Evolutionary conservation across 2,329 filamentous ascomycete species (phyloP).

Genomic region (Fusarium keratoplasticum): DNA sequence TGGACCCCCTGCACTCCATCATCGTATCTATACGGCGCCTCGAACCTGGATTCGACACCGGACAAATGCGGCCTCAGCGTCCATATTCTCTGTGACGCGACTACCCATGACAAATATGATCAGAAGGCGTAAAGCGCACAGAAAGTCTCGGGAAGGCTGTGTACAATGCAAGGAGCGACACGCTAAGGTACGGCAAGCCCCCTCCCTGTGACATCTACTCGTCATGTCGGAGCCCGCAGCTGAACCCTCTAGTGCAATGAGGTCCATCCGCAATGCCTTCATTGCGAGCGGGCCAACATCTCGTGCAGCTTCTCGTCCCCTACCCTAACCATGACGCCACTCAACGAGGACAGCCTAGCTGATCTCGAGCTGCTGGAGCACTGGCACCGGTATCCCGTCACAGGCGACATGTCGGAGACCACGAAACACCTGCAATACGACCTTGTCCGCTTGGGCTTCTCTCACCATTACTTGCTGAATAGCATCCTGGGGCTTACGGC

Average conservation of each 20-base stretch:
- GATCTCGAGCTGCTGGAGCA: slow-evolving; percentile 5
- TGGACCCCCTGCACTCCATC: no score
- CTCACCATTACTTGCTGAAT: slow-evolving; percentile 6
- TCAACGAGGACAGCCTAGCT: neutral
- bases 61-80: no score
- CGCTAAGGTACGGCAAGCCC: neutral
- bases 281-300: neutral
- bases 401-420: neutral
- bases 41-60: no score
- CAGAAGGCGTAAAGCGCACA: neutral
- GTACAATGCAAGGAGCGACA: slow-evolving; percentile 5
- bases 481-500: slow-evolving; percentile 3
- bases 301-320: neutral
- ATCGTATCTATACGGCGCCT: no score
- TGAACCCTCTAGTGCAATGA: neutral
- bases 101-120: neutral
- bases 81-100: no score
- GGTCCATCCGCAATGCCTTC: neutral
- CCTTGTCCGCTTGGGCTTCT: slow-evolving; percentile 1
- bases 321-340: neutral
- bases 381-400: neutral
- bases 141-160: slow-evolving; percentile 5
- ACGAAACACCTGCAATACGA: neutral
- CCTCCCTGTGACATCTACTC: no score
- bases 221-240: neutral